Conservation (phyloP, 805 yeast species). For the Myxozyma mucilagina region DNA sequence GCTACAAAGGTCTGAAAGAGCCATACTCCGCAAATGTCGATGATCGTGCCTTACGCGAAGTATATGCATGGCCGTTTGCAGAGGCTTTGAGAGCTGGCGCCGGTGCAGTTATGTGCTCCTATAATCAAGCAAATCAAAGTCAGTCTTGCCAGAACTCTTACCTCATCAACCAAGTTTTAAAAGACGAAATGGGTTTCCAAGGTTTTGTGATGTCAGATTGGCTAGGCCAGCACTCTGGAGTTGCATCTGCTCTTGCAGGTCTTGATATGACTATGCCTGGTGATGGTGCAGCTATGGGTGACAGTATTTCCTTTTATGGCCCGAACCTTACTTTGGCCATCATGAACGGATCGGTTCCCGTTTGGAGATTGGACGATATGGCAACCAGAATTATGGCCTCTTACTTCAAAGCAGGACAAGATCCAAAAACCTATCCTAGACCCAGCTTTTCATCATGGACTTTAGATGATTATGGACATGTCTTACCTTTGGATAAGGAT, state of each 20-base stretch:
- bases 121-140: constrained; percentile 56
- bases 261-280: constrained; percentile 72
- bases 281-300: constrained; percentile 41
- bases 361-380: constrained; percentile 60
- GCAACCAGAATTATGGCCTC: constrained; percentile 60
- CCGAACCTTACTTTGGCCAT: constrained; percentile 56
- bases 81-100: constrained; percentile 61
- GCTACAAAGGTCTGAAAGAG: constrained; percentile 46
- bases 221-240: constrained; percentile 65
- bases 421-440: constrained; percentile 43
- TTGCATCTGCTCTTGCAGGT: constrained; percentile 57
- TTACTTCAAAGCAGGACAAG: constrained; percentile 49
- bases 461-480: constrained; percentile 54
- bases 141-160: constrained; percentile 62
- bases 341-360: constrained; percentile 56
- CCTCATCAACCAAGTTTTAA: constrained; percentile 54
- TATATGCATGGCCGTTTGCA: constrained; percentile 67
- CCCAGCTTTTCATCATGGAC: constrained; percentile 65
- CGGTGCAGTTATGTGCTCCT: constrained; percentile 63
- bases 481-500: constrained; percentile 53
- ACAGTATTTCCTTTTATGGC: constrained; percentile 60
- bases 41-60: constrained; percentile 62
- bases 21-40: constrained; percentile 58
- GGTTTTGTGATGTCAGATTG: constrained; percentile 68
- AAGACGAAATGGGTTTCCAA: constrained; percentile 64